phyloP scores from a whole-genome alignment of 495 filamentous ascomycete genomes.

The Penicillium egyptiacum region DNA sequence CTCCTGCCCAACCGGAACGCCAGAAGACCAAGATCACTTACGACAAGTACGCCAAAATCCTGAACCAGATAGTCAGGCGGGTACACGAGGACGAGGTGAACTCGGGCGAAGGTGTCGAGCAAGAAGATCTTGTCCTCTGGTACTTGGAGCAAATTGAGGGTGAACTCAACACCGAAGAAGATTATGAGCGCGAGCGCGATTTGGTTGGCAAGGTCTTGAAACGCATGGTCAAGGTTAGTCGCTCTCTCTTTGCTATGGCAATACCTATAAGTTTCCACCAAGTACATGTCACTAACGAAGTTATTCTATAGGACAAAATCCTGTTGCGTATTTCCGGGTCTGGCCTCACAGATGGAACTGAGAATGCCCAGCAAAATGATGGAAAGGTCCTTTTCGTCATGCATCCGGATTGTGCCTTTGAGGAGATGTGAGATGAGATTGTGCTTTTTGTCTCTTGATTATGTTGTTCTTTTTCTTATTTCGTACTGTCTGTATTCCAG shows the following conservation, averaged over 20 bases:
- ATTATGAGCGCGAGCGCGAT: slow-evolving; percentile 70
- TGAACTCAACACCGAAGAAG: slow-evolving; percentile 77
- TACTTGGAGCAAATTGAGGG: slow-evolving; percentile 92
- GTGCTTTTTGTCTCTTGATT: slow-evolving; percentile 3
- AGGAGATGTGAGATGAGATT: slow-evolving; percentile 52
- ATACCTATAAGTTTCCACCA: neutral
- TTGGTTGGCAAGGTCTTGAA: slow-evolving; percentile 86
- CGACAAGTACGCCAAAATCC: slow-evolving; percentile 89
- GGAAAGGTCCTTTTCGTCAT: slow-evolving; percentile 77
- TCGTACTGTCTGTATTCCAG: slow-evolving; percentile 20
- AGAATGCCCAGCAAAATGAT: slow-evolving; percentile 44
- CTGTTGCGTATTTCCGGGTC: slow-evolving; percentile 89
- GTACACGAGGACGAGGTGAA: slow-evolving; percentile 74
- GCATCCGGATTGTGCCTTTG: slow-evolving; percentile 90
- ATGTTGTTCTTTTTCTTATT: slow-evolving; percentile 8
- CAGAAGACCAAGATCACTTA: slow-evolving; percentile 89
- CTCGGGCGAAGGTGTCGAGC: slow-evolving; percentile 83
- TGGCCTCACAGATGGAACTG: slow-evolving; percentile 61
- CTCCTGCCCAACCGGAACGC: slow-evolving; percentile 41
- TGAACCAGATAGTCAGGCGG: slow-evolving; percentile 77
- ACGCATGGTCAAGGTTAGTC: slow-evolving; percentile 90
- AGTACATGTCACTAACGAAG: slow-evolving; percentile 12
- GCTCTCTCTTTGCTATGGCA: neutral
- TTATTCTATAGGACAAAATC: slow-evolving; percentile 70
- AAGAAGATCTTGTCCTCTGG: slow-evolving; percentile 83